phyloP scores from a whole-genome alignment of 208 protist species.

The Naegleria lovaniensis region DNA sequence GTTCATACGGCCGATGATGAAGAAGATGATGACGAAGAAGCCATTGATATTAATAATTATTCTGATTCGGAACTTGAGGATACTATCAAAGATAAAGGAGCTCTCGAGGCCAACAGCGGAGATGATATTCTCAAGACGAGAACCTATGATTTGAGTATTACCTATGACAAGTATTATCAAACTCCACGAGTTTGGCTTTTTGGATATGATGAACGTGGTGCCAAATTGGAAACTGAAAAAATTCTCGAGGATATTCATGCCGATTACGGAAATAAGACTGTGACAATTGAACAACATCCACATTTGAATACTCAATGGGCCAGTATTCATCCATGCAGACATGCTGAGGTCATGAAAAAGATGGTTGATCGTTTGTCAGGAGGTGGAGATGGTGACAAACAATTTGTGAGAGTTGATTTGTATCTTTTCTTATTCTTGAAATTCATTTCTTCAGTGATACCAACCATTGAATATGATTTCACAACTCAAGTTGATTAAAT shows the following conservation, averaged over 20 bases:
- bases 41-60: constrained; percentile 59
- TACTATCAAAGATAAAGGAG: constrained; percentile 34
- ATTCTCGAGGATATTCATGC: constrained; percentile 93
- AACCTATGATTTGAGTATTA: constrained; percentile 91
- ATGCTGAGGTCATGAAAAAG: constrained; percentile 86
- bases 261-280: constrained; percentile 91
- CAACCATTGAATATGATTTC: constrained; percentile 91
- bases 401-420: constrained; percentile 42
- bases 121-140: constrained; percentile 58
- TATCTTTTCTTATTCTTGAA: constrained; percentile 82
- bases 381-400: constrained; percentile 45
- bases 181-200: constrained; percentile 90
- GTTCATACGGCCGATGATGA: constrained; percentile 28
- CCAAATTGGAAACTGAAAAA: constrained; percentile 68
- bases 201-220: constrained; percentile 66
- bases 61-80: constrained; percentile 42
- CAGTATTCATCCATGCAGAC: constrained; percentile 92
- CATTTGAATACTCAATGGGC: constrained; percentile 68
- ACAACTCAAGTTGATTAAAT: constrained; percentile 47
- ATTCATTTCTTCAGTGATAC: constrained; percentile 89
- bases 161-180: constrained; percentile 94
- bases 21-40: constrained; percentile 49
- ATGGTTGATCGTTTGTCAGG: constrained; percentile 67
- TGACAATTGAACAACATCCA: constrained; percentile 85
- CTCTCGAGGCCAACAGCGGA: constrained; percentile 13